phyloP scores from a whole-genome alignment of 352 stramenopile species.

The Globisporangium yorkense region DNA sequence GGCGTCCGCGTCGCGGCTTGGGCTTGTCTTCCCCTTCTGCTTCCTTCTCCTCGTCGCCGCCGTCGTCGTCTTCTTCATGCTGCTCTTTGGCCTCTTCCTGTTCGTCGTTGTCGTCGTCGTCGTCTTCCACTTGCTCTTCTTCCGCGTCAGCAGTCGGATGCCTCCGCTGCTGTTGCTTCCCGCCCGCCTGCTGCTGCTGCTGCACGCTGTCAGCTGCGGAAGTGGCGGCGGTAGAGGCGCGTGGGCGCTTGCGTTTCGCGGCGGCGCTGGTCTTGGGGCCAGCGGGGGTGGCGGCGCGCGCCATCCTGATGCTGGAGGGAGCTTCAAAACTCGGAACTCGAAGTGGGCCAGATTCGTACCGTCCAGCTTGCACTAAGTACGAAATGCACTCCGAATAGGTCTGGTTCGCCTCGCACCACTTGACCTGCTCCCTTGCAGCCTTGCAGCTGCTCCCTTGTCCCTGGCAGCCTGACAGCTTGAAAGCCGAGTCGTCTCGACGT shows the following conservation, averaged over 20 bases:
- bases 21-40: slow-evolving; percentile 3
- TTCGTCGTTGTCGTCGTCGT: slow-evolving; percentile 1
- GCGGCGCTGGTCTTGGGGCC: neutral
- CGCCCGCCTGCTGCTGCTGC: too few relatives aligned
- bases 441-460: too few relatives aligned
- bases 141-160: too few relatives aligned
- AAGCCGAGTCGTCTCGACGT: too few relatives aligned
- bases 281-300: neutral
- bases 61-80: neutral
- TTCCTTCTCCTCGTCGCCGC: neutral
- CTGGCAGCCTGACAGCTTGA: too few relatives aligned
- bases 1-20: slow-evolving; percentile 31
- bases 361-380: too few relatives aligned
- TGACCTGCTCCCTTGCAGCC: too few relatives aligned
- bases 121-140: neutral
- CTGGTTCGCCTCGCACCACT: too few relatives aligned
- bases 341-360: too few relatives aligned
- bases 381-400: too few relatives aligned
- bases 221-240: neutral
- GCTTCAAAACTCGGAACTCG: too few relatives aligned
- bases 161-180: neutral
- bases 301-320: neutral
- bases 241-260: slow-evolving; percentile 6
- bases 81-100: slow-evolving; percentile 2
- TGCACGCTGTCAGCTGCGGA: too few relatives aligned